A percentile compares a stretch with the other conserved stretches of the same genome.
phyloP scores from a whole-genome alignment of 306 rosid genomes.

The Acmispon strigosus region DNA sequence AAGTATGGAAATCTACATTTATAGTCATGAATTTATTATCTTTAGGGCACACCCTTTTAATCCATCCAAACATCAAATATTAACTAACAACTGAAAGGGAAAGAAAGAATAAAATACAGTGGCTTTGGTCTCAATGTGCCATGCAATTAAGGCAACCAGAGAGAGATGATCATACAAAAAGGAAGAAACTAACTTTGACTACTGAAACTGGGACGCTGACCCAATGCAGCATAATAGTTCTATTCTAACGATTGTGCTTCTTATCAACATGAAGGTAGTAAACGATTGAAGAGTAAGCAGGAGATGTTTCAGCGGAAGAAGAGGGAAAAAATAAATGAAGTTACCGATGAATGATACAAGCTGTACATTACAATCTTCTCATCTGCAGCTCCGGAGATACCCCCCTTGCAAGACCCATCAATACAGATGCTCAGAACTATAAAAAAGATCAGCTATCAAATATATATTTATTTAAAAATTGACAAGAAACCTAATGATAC shows the following conservation, averaged over 20 bases:
- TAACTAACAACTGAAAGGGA: background rate
- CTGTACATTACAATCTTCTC: constrained; percentile 63
- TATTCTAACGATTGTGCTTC: background rate
- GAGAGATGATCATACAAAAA: background rate
- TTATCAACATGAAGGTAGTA: background rate
- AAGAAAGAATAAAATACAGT: background rate
- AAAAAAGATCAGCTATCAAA: constrained; percentile 17
- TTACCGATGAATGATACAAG: constrained; percentile 86
- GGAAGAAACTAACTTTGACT: background rate
- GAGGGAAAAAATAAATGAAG: background rate
- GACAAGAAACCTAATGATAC: background rate
- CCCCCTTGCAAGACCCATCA: constrained; percentile 78
- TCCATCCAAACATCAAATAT: background rate
- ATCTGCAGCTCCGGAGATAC: constrained; percentile 88
- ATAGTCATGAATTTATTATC: background rate
- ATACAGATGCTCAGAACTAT: constrained; percentile 70
- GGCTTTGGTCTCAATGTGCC: background rate
- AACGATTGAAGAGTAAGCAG: background rate
- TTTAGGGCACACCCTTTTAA: background rate
- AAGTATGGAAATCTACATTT: background rate
- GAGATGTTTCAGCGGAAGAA: constrained; percentile 1
- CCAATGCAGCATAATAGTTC: background rate
- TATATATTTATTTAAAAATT: background rate
- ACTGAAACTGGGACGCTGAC: background rate
- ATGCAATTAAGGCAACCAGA: background rate